phyloP scores from a whole-genome alignment of 345 rosid species.

The Eucalyptus viminalis region DNA sequence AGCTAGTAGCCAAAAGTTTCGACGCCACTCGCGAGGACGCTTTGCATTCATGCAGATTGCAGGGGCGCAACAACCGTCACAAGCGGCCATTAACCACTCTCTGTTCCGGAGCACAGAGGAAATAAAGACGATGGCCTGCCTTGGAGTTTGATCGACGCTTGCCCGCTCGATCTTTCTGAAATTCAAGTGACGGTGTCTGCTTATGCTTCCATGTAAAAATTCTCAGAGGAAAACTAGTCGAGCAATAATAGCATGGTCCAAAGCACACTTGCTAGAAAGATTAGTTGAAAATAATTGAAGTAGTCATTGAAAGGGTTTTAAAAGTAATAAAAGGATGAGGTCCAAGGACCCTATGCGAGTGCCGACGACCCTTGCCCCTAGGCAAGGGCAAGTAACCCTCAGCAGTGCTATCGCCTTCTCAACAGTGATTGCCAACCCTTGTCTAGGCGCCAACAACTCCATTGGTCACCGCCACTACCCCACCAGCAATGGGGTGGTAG shows the following conservation, averaged over 20 bases:
- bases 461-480: too few species aligned
- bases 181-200: not conserved
- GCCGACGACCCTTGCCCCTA: too few species aligned
- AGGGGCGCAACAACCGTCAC: too few species aligned
- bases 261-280: not conserved
- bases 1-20: not conserved
- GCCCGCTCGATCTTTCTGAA: not conserved
- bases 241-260: not conserved
- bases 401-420: too few species aligned
- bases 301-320: not conserved
- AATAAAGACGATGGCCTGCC: not conserved
- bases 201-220: too few species aligned
- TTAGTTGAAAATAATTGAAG: not conserved
- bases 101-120: too few species aligned
- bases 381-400: too few species aligned
- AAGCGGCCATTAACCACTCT: too few species aligned
- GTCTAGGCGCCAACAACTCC: too few species aligned
- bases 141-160: not conserved
- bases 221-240: not conserved
- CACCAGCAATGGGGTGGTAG: too few species aligned
- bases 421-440: accelerated
- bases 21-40: not conserved
- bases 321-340: not conserved
- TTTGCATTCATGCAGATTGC: too few species aligned
- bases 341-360: too few species aligned